Evolutionary conservation across 2,329 filamentous ascomycete genomes (phyloP).

Genomic region (Trichoderma cornu-damae): DNA sequence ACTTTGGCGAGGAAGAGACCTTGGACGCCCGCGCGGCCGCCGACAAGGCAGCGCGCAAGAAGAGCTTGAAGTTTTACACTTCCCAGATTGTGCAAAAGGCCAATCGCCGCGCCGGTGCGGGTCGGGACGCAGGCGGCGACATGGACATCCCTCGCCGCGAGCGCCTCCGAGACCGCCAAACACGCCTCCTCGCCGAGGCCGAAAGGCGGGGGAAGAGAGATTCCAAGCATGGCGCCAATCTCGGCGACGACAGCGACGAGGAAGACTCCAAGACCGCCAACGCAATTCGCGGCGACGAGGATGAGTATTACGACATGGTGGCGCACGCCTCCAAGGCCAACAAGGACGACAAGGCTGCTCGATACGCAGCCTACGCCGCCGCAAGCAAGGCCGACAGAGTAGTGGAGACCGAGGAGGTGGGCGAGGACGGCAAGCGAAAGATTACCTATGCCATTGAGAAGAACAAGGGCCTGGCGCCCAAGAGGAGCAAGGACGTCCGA

Average conservation of each 20-base stretch:
- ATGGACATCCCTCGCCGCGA: conserved; percentile 83
- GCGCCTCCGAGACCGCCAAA: conserved; percentile 77
- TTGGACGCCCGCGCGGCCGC: conserved; percentile 74
- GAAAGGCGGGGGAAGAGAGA: conserved; percentile 71
- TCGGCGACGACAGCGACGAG: conserved; percentile 64
- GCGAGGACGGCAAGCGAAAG: conserved; percentile 80
- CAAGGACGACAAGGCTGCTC: conserved; percentile 64
- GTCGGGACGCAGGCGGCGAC: conserved; percentile 71
- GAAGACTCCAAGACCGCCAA: conserved; percentile 54
- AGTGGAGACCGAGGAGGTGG: conserved; percentile 63
- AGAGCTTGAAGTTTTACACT: conserved; percentile 93
- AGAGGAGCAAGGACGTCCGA: conserved; percentile 86
- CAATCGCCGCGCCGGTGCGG: conserved; percentile 72
- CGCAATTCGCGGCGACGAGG: conserved; percentile 53
- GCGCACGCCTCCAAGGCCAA: conserved; percentile 64
- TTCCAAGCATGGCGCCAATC: conserved; percentile 57
- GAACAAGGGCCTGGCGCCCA: conserved; percentile 91
- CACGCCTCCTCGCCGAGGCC: conserved; percentile 81
- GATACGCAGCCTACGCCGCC: conserved; percentile 50
- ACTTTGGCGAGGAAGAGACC: conserved; percentile 85
- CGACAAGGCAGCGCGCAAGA: conserved; percentile 85
- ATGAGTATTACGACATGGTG: conserved; percentile 89
- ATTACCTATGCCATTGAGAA: conserved; percentile 94
- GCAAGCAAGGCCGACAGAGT: conserved; percentile 61
- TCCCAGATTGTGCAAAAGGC: conserved; percentile 95